Evolutionary conservation across 495 filamentous ascomycete genomes (phyloP).

Genomic region (Schizothecium vesticola): DNA sequence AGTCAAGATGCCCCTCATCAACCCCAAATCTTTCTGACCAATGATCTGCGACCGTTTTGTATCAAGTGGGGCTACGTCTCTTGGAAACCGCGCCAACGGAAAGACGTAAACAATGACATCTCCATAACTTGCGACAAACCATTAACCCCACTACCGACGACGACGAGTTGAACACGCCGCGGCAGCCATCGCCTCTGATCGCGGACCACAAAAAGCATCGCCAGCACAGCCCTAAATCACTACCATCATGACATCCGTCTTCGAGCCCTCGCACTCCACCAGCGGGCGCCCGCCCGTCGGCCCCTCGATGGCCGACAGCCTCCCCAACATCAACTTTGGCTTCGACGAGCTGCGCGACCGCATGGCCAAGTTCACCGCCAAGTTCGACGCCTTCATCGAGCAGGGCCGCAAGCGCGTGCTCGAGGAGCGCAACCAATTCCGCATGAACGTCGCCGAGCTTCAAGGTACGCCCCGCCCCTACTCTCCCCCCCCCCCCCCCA

Average conservation of each 20-base stretch:
- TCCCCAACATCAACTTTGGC: conserved; percentile 89
- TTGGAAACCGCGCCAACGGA: conserved; percentile 22
- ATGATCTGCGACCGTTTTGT: background rate
- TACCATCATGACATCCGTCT: conserved; percentile 65
- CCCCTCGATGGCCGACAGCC: conserved; percentile 61
- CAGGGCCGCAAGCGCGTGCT: conserved; percentile 80
- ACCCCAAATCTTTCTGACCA: background rate
- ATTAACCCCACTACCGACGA: background rate
- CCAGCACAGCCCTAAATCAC: background rate
- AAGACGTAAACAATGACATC: conserved; percentile 20
- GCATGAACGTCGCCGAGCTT: conserved; percentile 79
- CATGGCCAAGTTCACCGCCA: conserved; percentile 88
- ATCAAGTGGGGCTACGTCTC: background rate
- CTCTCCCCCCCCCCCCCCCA: background rate
- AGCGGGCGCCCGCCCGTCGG: conserved; percentile 61
- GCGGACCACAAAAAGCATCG: conserved; percentile 5
- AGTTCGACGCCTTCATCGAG: conserved; percentile 92
- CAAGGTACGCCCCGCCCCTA: conserved; percentile 57
- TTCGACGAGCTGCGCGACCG: conserved; percentile 93
- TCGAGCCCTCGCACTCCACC: conserved; percentile 72
- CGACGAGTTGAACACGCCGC: background rate
- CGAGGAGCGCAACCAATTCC: conserved; percentile 90
- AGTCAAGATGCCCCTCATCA: background rate
- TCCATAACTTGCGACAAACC: background rate
- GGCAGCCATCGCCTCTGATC: background rate